A percentile compares a stretch with the other conserved stretches of the same genome.
Evolutionary conservation across 164 flowering plant genomes (phyloP).

Genomic region (Houttuynia cordata): DNA sequence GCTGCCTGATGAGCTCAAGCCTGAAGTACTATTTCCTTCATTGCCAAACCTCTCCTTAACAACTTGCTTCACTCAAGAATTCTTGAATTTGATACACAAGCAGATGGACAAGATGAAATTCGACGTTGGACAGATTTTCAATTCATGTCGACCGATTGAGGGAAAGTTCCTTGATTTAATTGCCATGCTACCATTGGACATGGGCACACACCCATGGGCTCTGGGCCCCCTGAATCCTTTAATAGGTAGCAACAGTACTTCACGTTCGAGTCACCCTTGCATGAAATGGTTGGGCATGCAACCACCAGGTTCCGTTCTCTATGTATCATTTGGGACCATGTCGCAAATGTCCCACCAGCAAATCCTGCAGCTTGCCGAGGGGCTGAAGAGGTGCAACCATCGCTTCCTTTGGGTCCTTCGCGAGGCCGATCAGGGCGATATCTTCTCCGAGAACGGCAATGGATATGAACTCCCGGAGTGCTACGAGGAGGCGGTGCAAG

Average conservation of each 20-base stretch:
- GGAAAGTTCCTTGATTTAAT: constrained; percentile 25
- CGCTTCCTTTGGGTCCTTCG: constrained; percentile 56
- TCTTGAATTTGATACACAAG: constrained; percentile 18
- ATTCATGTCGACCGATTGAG: constrained; percentile 37
- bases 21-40: not conserved
- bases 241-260: constrained; percentile 16
- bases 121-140: constrained; percentile 29
- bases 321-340: constrained; percentile 51
- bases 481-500: constrained; percentile 29
- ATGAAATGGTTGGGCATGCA: constrained; percentile 52
- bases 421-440: constrained; percentile 41
- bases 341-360: constrained; percentile 28
- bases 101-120: constrained; percentile 1
- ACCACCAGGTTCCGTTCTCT: constrained; percentile 27
- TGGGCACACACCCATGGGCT: constrained; percentile 23
- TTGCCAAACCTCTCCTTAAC: constrained; percentile 22
- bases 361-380: constrained; percentile 35
- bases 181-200: constrained; percentile 2
- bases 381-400: constrained; percentile 32
- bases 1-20: constrained; percentile 4
- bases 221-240: constrained; percentile 35
- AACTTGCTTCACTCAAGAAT: constrained; percentile 30
- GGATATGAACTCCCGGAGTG: constrained; percentile 28
- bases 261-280: constrained; percentile 5
- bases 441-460: not conserved